These are phyloP conservation scores for Silene vulgaris DNA, from an alignment of 179 eudicot species.

Conservation along the genomic window DNA sequence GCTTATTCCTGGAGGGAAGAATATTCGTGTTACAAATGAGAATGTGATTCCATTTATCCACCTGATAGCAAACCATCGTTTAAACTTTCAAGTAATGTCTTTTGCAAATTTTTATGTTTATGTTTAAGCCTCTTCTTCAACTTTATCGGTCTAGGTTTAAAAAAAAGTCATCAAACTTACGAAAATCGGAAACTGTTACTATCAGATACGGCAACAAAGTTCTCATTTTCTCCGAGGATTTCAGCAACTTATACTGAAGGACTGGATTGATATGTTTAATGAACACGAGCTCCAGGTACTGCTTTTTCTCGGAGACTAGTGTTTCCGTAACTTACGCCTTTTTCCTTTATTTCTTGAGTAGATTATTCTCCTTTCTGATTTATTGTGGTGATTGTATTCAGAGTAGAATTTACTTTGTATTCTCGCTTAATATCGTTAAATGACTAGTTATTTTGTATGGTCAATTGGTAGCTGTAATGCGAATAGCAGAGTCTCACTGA, in stretches of 20 bases:
- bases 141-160: not conserved
- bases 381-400: too few relatives aligned
- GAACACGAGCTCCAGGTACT: constrained; percentile 98
- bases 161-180: constrained; percentile 1
- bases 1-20: constrained; percentile 76
- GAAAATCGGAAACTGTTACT: constrained; percentile 8
- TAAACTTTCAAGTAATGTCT: constrained; percentile 71
- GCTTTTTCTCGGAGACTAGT: constrained; percentile 10
- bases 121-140: constrained; percentile 8
- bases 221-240: constrained; percentile 78
- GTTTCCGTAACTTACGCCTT: not conserved
- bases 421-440: too few relatives aligned
- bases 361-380: not conserved
- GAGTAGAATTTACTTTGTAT: too few relatives aligned
- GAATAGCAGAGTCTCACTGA: not conserved
- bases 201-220: constrained; percentile 97
- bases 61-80: constrained; percentile 81
- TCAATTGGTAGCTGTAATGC: not conserved
- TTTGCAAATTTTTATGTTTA: not conserved
- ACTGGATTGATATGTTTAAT: constrained; percentile 98
- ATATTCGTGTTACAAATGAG: constrained; percentile 74
- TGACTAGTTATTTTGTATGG: not conserved
- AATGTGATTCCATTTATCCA: constrained; percentile 86
- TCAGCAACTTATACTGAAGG: constrained; percentile 84
- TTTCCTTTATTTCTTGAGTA: not conserved